Base-by-base conservation (phyloP, 345 rosid species). In the Aethionema arabicum region DNA sequence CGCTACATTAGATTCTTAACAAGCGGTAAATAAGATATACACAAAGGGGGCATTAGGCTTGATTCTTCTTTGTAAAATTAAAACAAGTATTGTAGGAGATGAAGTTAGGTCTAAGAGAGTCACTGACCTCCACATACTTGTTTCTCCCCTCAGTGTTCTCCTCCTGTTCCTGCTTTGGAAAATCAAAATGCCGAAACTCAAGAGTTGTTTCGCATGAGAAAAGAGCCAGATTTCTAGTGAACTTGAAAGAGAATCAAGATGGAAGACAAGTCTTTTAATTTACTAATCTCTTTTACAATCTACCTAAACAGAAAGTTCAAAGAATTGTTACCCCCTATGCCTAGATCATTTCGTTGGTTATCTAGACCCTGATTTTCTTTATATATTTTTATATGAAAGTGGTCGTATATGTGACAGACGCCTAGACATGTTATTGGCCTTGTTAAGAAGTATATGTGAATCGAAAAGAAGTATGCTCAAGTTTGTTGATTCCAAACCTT, bases 21-120 rank as follows among this genome's bases (percentile, higher is more conserved):
- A 53, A 11, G 47, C 49, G n/a, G n/a, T 68, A 45, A 32, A 53
- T n/a, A n/a, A n/a, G n/a, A n/a, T n/a, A n/a, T n/a, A n/a, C n/a
- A 36, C 33, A 27, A 43, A 52, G 5, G 11, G 44, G 2, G 42
- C 49, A 44, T 38, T 15, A n/a, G 14, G 43, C 10, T 15, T 12
- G 14, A 32, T 55, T 16, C 6, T 54, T 59, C 10, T 3, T 10
- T 52, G 0, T 0, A 61, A 31, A 61, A 29, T 31, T 12, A 69
- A 1, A 7, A 0, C 38, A 31, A 63, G 33, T 3, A 11, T 35
- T 49, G 64, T 31, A 55, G 46, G 30, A 45, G 32, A 54, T 53
- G 67, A 69, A 47, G 40, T 29, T 16, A 31, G 32, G 29, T 55
- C 59, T 63, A n/a, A 70, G 65, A n/a, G 69, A 49, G 65, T 6